Evolutionary conservation across 352 stramenopile genomes (phyloP), one percentile per base, ranked within the genome.

Genomic region (Pythium sukuiense): DNA sequence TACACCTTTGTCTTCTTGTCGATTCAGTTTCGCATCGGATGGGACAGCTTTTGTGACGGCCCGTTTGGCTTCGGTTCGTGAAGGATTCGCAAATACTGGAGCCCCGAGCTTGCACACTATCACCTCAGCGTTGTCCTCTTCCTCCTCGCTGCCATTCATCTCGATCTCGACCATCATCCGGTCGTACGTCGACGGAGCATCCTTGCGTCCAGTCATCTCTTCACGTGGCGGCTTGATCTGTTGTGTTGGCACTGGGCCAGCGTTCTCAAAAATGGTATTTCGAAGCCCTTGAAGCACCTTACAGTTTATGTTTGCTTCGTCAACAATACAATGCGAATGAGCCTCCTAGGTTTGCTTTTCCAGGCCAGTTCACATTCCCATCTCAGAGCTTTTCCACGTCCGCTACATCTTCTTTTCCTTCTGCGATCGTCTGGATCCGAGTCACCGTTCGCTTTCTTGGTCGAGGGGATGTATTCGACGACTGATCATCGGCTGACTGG

Each of bases 111-210:
- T 39, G 14, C 39, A 16, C 30, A 37, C 7, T 6, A 6, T 29
- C 1, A 48, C 32, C 18, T 45, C n/a, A 4, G 18, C 7, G 6
- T 33, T n/a, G 3, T 27, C 3, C 1, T 13, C 55, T 29, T 64
- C 37, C 6, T 61, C 56, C 49, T 43, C 55, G 6, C 60, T 57
- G 6, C 63, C 61, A 6, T 59, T 49, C 39, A 50, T 49, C 7
- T 58, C 61, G 20, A 73, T 61, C 61, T 74, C 67, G 32, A 56
- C 67, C 43, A 74, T 37, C 67, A 74, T 74, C 16, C 26, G 55
- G 18, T 73, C 67, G 27, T 69, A 73, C 9, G 67, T 53, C 1
- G 59, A 58, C 37, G 48, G n/a, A 11, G 53, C 30, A 12, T 65
- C 37, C 29, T 55, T 65, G 5, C 50, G 32, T 46, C 50, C 57